Evolutionary conservation across 306 rosid genomes (phyloP).

Genomic region (Ormosia semicastrata): DNA sequence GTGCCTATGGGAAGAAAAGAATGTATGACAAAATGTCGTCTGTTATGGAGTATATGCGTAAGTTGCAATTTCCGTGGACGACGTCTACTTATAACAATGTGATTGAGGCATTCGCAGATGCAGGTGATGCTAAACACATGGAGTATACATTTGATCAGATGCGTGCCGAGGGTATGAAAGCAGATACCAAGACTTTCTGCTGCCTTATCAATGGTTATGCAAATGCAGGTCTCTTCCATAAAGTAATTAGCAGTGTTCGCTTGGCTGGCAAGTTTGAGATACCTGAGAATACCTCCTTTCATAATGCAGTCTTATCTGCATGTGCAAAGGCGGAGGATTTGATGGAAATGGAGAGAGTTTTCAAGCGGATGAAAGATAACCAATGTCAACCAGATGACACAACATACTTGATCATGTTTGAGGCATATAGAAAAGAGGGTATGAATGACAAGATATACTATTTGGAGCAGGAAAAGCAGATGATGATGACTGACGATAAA

Average conservation of each 20-base stretch:
- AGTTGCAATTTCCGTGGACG: constrained; percentile 94
- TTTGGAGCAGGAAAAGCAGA: constrained; percentile 66
- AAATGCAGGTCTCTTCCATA: constrained; percentile 93
- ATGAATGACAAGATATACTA: constrained; percentile 87
- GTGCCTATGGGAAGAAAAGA: constrained; percentile 89
- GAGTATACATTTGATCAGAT: constrained; percentile 93
- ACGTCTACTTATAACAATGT: constrained; percentile 93
- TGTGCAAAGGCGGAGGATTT: constrained; percentile 93
- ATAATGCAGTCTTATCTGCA: constrained; percentile 75
- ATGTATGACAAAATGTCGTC: constrained; percentile 96
- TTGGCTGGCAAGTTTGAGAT: constrained; percentile 82
- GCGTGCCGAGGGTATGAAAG: constrained; percentile 93
- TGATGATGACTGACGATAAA: constrained; percentile 26
- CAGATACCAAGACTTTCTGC: constrained; percentile 93
- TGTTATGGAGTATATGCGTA: constrained; percentile 99
- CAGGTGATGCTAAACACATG: constrained; percentile 88
- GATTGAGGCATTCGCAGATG: constrained; percentile 91
- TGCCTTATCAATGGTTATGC: constrained; percentile 94
- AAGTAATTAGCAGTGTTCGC: constrained; percentile 73
- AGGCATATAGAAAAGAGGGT: constrained; percentile 84
- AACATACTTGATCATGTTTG: constrained; percentile 63
- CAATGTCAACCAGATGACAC: constrained; percentile 63
- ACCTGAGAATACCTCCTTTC: constrained; percentile 74
- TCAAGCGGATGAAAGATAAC: constrained; percentile 76
- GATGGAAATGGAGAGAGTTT: constrained; percentile 92